Percentiles rank a stretch among this genome's conserved stretches.
Conservation (phyloP, 768 basidiomycete genomes). For the Trametopsis cervina region DNA sequence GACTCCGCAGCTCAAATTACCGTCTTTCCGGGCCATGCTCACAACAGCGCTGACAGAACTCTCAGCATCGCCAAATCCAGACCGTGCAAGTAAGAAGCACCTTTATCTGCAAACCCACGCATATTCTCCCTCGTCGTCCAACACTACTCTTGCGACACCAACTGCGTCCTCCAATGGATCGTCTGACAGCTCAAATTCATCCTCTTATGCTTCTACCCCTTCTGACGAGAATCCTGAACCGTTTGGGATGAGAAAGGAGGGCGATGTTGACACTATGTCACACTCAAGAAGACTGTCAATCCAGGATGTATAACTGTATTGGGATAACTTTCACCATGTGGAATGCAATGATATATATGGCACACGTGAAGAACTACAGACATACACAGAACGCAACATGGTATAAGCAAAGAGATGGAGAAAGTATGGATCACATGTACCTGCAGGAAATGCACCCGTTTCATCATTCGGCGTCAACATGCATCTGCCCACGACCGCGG, state of each 20-base stretch:
- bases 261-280: no score
- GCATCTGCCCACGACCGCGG: conserved; percentile 65
- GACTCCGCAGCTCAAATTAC: no score
- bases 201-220: neutral
- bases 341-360: neutral
- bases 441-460: neutral
- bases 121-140: neutral
- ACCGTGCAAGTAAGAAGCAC: no score
- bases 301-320: no score
- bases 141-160: neutral
- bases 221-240: neutral
- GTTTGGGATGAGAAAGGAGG: no score
- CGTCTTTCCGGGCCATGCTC: neutral
- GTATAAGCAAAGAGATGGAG: neutral
- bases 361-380: neutral
- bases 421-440: neutral
- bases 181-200: neutral
- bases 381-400: neutral
- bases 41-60: neutral
- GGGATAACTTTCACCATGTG: neutral
- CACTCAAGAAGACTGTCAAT: no score
- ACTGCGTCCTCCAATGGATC: neutral
- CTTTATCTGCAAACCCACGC: neutral
- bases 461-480: conserved; percentile 53
- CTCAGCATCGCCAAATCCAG: neutral